phyloP scores from a whole-genome alignment of 2,329 filamentous ascomycete species.

The Westerdykella ornata region DNA sequence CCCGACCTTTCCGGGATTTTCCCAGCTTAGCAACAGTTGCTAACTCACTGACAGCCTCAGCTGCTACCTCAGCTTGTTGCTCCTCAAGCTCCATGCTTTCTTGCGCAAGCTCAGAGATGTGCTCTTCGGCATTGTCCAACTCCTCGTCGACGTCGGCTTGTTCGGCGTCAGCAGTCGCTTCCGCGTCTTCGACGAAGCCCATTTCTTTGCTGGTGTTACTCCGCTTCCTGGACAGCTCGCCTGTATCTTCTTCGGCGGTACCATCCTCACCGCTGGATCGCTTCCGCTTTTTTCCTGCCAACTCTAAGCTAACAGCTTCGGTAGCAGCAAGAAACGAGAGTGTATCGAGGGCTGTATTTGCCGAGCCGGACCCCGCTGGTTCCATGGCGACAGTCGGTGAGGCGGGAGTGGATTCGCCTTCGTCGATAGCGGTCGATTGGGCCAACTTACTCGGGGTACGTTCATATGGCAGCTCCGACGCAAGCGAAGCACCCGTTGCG shows the following conservation, averaged over 20 bases:
- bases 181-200: conserved; percentile 22
- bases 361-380: conserved; percentile 10
- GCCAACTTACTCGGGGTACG: conserved; percentile 35
- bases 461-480: conserved; percentile 28
- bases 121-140: conserved; percentile 44
- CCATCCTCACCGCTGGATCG: conserved; percentile 38
- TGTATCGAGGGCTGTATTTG: conserved; percentile 17
- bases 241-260: conserved; percentile 30
- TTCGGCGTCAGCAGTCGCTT: conserved; percentile 17
- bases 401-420: conserved; percentile 24
- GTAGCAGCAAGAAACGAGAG: conserved; percentile 28
- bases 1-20: conserved; percentile 34
- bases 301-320: conserved; percentile 28
- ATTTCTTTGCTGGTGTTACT: conserved; percentile 22
- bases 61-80: conserved; percentile 29
- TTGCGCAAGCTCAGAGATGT: conserved; percentile 25
- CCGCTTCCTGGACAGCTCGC: conserved; percentile 36
- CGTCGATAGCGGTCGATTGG: conserved; percentile 28
- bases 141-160: conserved; percentile 42
- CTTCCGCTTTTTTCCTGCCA: conserved; percentile 41
- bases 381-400: conserved; percentile 21
- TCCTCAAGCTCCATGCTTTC: conserved; percentile 32
- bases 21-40: conserved; percentile 33
- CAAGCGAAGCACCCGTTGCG: conserved; percentile 28
- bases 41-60: conserved; percentile 28